Base-by-base conservation (phyloP, 139 green algal genomes). In the Nannochloris sp. region DNA sequence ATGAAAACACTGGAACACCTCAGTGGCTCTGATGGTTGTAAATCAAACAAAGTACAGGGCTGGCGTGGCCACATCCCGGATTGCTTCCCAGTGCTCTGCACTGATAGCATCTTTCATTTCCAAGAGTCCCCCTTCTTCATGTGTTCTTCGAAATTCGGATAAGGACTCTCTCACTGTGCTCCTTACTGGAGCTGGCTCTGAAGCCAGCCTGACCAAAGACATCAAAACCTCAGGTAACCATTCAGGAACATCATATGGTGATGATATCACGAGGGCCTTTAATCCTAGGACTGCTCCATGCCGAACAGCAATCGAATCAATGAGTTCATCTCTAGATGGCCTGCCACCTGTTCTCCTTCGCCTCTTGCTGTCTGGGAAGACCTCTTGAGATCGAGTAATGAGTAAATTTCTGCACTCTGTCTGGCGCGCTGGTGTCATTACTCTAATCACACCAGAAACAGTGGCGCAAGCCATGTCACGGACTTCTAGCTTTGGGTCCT, bases 161-260 rank as follows among this genome's bases (percentile, higher is more conserved):
- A 91, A 68, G 10, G 74, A 65, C 66, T 80, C 77, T 28, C 75
- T 77, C 14, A 77, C 70, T 2, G 56, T 72, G 2, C 44, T 53
- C 20, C 43, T 73, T 25, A 90, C 65, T 11, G 82, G 84, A 6
- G 74, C 48, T 8, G 78, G 74, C 53, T 89, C 69, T 4, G 40
- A 53, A 1, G 82, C 72, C 8, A 76, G 74, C 0, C 62, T 56
- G 13, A 85, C 77, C 37, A 94, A 75, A 29, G 75, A 77, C 79
- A 88, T 74, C 28, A 93, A 71, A 55, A 91, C 82, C 9, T 79
- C 62, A n/a, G 88, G 79, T 75, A 92, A 70, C 87, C 87, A 96
- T 36, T 20, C 12, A 4, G 87, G 89, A 31, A 89, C 79, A 71
- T 95, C 87, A 65, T 96, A 96, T 6, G 89, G 89, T 3, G 53